A percentile compares a stretch with the other conserved stretches of the same genome.
Evolutionary conservation across 768 basidiomycete genomes (phyloP).

Genomic region (Gymnopilus dilepis): DNA sequence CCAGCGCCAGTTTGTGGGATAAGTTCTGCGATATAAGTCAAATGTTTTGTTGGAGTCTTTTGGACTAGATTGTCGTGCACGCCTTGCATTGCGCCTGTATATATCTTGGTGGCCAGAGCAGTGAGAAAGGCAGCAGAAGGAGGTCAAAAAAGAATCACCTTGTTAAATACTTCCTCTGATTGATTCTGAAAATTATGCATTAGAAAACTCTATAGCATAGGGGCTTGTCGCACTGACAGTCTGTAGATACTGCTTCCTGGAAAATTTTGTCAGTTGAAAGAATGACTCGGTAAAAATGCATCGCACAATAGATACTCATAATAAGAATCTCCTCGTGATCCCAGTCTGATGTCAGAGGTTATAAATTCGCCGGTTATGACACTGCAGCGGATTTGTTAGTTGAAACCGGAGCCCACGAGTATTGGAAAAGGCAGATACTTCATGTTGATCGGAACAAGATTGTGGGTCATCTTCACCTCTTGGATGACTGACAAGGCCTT

Average conservation of each 20-base stretch:
- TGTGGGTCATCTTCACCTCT: conserved; percentile 58
- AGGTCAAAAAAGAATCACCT: background rate
- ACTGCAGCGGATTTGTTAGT: conserved; percentile 25
- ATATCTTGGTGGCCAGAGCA: conserved; percentile 60
- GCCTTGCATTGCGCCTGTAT: conserved; percentile 80
- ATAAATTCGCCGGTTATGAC: conserved; percentile 48
- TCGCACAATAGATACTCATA: conserved; percentile 86
- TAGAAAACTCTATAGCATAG: too few relatives aligned
- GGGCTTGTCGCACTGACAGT: background rate
- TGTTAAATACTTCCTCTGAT: background rate
- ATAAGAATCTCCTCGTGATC: conserved; percentile 90
- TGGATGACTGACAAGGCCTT: conserved; percentile 77
- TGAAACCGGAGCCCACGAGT: background rate
- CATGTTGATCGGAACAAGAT: conserved; percentile 79
- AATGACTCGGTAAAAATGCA: too few relatives aligned
- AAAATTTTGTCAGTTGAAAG: too few relatives aligned
- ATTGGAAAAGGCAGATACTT: conserved; percentile 49
- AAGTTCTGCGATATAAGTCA: conserved; percentile 83
- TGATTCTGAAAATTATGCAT: background rate
- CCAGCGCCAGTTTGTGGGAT: conserved; percentile 50
- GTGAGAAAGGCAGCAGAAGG: background rate
- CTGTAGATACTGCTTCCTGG: conserved; percentile 3
- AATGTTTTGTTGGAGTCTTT: conserved; percentile 55
- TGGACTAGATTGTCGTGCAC: conserved; percentile 76
- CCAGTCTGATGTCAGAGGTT: conserved; percentile 79